Evolutionary conservation across 768 basidiomycete genomes (phyloP), one percentile per base, ranked within the genome.

Genomic region (Asterophora lycoperdoides): DNA sequence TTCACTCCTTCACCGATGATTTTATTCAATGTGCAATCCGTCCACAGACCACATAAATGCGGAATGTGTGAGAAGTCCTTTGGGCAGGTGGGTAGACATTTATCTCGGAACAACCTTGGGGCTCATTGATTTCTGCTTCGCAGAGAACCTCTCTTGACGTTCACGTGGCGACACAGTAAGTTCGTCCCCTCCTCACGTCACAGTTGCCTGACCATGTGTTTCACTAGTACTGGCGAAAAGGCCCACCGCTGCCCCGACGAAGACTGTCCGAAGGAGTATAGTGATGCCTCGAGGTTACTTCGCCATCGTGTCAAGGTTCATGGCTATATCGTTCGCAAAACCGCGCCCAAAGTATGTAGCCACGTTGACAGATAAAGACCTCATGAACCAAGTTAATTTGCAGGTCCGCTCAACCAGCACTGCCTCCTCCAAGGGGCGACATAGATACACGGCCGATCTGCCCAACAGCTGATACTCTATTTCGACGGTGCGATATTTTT

Each of bases 81-180:
- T 38, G 56, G 53, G 30, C 58, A 60, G 56, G 58, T 60, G 20
- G 18, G 58, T 3, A 8, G 10, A 6, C 14, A 23, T 38, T 1
- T 5, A 28, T 8, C n/a, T 18, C n/a, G 28, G 28, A 15, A 18
- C n/a, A 11, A 5, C 7, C 20, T 5, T n/a, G 17, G 35, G 4
- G 26, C 44, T 49, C 26, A 44, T 26, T 30, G 17, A 26, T 34
- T 11, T 18, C 41, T 2, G 8, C 8, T 46, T 30, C n/a, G 8
- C 18, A 61, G 57, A 53, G 56, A 55, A 61, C 60, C 9, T 54
- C 60, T 28, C 55, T 61, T 8, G 46, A 55, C 8, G 57, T 61
- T 17, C 60, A 61, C 34, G 41, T 41, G 18, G 53, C 60, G 14
- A 61, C 60, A n/a, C 60, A 61, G 60, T 59, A 43, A 32, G 57